Evolutionary conservation across 2,329 filamentous ascomycete species (phyloP), one percentile per base, ranked within the genome.

Genomic region (Epichloe festucae): DNA sequence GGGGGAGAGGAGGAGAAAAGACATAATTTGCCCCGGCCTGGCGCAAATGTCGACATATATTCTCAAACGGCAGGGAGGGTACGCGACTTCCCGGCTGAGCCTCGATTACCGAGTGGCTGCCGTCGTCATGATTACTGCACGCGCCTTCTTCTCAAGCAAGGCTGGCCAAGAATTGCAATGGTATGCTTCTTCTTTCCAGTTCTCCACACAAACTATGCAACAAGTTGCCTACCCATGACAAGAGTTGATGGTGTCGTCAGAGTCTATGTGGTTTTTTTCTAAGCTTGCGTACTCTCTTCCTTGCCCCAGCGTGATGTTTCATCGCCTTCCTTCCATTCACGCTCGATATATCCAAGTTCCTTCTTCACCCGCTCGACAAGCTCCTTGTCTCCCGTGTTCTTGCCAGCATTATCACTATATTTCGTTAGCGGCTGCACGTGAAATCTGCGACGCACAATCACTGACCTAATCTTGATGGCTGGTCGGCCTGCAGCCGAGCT

Each of bases 371-470:
- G 80, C 52, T 82, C 75, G 0, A 98, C 87, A 1, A 85, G 87
- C 19, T 76, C 76, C 60, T 82, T 80, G 63, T 96, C 85, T 7
- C 93, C 93, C 0, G 89, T 97, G 63, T 98, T 98, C 76, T 98
- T 98, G 45, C 89, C 81, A 57, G 84, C 77, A 63, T 97, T 96
- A 66, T 91, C 85, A 56, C 78, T 78, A 19, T 7, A 19, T 3
- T 11, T 4, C 15, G 46, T 65, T 51, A 66, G 58, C 19, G 27
- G 43, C 5, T 19, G 23, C 27, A 12, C 19, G 14, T 41, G 7
- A 38, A 44, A n/a, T 44, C 7, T 17, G 23, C n/a, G 6, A 3
- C 10, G 14, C 31, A 21, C 23, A 31, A 23, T 39, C 2, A 54
- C 65, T 58, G 47, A 71, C 71, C 70, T 96, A 58, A 98, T 87